These are phyloP conservation scores for Planoprotostelium fungivorum DNA, from an alignment of 78 protist genomes.

Conservation along the genomic window DNA sequence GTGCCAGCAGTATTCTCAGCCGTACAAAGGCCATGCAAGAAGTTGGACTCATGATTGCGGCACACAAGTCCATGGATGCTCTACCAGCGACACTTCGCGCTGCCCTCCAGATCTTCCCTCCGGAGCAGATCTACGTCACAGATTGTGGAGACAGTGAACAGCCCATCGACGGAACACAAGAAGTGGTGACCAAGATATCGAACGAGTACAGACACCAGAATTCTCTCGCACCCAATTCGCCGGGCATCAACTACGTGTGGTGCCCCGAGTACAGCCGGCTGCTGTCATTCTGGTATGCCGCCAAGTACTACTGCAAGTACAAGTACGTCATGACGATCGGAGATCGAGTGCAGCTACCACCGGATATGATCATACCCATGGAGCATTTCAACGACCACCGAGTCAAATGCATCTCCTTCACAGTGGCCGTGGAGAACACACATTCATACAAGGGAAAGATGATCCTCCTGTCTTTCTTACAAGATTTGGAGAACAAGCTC, in stretches of 20 bases:
- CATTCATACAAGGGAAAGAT: neutral
- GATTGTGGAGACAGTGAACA: neutral
- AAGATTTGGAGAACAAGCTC: neutral
- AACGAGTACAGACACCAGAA: neutral
- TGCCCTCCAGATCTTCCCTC: neutral
- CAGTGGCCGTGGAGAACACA: neutral
- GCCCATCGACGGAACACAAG: neutral
- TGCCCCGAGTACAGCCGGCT: neutral
- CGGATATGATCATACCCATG: neutral
- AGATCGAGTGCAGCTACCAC: neutral
- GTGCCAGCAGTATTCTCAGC: neutral
- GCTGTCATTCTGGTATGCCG: neutral
- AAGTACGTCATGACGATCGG: neutral
- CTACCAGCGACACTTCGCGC: neutral
- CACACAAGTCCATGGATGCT: neutral
- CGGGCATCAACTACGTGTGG: neutral
- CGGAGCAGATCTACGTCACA: neutral
- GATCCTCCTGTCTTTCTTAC: neutral
- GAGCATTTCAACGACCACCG: neutral
- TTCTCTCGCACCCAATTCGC: neutral
- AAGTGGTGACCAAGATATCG: neutral
- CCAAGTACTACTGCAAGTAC: neutral
- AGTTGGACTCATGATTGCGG: neutral
- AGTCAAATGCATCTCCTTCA: neutral
- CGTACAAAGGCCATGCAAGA: neutral